phyloP scores from a whole-genome alignment of 345 rosid genomes.

The Lumnitzera littorea region DNA sequence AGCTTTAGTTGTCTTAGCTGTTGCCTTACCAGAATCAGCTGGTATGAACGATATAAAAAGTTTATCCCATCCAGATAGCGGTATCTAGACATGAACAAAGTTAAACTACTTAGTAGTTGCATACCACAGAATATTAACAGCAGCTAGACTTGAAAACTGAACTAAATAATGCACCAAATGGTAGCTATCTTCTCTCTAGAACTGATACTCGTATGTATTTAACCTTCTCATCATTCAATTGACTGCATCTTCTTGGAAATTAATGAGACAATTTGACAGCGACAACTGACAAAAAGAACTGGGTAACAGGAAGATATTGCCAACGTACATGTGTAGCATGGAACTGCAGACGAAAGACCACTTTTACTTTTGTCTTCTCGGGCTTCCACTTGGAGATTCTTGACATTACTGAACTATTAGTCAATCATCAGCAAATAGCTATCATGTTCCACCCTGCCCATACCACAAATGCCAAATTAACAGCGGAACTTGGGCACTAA shows the following conservation, averaged over 20 bases:
- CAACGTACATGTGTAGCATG: slow-evolving; percentile 93
- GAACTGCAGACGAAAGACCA: slow-evolving; percentile 90
- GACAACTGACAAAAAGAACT: background rate
- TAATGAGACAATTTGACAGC: too few species aligned
- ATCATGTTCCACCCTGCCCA: slow-evolving; percentile 6
- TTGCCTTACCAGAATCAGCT: slow-evolving; percentile 86
- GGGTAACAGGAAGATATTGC: background rate
- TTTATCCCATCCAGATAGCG: slow-evolving; percentile 95
- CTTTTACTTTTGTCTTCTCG: slow-evolving; percentile 93
- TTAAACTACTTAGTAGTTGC: too few species aligned
- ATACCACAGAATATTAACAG: too few species aligned
- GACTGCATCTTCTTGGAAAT: too few species aligned
- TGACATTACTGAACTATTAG: slow-evolving; percentile 56
- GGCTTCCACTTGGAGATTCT: slow-evolving; percentile 77
- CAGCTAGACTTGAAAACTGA: too few species aligned
- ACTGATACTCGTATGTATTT: too few species aligned
- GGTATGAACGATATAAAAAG: slow-evolving; percentile 85
- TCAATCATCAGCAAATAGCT: slow-evolving; percentile 30
- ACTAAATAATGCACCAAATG: too few species aligned
- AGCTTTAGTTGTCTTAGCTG: slow-evolving; percentile 89
- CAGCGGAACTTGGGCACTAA: too few species aligned
- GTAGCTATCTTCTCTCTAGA: too few species aligned
- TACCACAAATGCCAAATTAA: too few species aligned
- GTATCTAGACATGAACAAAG: slow-evolving; percentile 43
- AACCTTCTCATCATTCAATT: too few species aligned